These are phyloP conservation scores for Leucocoprinus gongylophorus DNA, from an alignment of 1,284 basidiomycete genomes.

Conservation along the genomic window DNA sequence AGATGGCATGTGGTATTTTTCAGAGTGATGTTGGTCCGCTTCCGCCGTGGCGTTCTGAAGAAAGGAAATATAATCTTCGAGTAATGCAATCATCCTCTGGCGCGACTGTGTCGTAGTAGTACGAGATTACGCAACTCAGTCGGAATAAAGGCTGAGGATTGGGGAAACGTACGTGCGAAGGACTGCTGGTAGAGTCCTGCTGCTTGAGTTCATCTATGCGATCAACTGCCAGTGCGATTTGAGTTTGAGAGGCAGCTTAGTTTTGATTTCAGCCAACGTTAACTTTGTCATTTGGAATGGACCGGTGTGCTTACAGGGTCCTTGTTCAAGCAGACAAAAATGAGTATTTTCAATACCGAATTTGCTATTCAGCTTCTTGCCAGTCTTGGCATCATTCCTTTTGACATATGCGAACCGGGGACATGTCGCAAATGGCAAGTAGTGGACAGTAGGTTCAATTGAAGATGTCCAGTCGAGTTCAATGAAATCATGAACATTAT, in stretches of 20 bases:
- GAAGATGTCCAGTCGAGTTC: constrained; percentile 68
- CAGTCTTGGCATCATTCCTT: constrained; percentile 42
- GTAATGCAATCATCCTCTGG: constrained; percentile 49
- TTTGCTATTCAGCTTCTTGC: constrained; percentile 52
- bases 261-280: not conserved
- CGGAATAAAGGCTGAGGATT: not conserved
- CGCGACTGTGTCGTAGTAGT: constrained; percentile 1
- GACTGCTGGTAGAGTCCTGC: constrained; percentile 20
- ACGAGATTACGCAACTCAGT: not conserved
- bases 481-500: constrained; percentile 79
- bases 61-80: constrained; percentile 56
- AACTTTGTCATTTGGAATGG: not conserved
- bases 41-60: constrained; percentile 42
- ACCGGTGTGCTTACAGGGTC: constrained; percentile 53
- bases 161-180: not conserved
- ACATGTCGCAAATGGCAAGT: constrained; percentile 70
- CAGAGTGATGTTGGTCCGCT: constrained; percentile 27
- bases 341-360: constrained; percentile 89
- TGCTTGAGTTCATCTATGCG: constrained; percentile 48
- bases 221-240: constrained; percentile 54
- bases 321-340: constrained; percentile 74
- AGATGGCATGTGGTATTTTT: constrained; percentile 57
- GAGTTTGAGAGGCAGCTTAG: constrained; percentile 62
- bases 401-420: constrained; percentile 84
- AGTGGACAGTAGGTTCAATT: constrained; percentile 54